A percentile compares a stretch with the other conserved stretches of the same genome.
phyloP scores from a whole-genome alignment of 371 early-diverging fungal species.

The Lichtheimia hyalospora region DNA sequence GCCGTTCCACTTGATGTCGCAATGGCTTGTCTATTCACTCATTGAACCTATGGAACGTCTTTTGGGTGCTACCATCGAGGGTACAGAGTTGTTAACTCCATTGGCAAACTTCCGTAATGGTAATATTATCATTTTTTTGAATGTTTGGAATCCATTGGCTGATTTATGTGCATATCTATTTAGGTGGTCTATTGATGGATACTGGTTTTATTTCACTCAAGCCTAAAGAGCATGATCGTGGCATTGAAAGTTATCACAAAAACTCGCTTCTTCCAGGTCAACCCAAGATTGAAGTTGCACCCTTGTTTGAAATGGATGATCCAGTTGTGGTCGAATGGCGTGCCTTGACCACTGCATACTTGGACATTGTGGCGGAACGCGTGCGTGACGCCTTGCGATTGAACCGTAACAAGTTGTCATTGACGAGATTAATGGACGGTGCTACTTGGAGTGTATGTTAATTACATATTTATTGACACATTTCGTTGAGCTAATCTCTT shows the following conservation, averaged over 20 bases:
- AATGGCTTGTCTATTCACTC: conserved; percentile 94
- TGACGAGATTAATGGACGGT: conserved; percentile 87
- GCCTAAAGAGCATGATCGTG: conserved; percentile 36
- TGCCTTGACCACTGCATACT: conserved; percentile 81
- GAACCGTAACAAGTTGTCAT: conserved; percentile 56
- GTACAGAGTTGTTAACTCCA: conserved; percentile 79
- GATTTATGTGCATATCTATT: not conserved
- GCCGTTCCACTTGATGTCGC: conserved; percentile 88
- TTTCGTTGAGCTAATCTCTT: conserved; percentile 11
- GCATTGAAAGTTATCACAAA: conserved; percentile 39
- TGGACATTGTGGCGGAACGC: conserved; percentile 73
- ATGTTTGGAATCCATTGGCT: no score
- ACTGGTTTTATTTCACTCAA: conserved; percentile 42
- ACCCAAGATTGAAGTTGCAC: conserved; percentile 51
- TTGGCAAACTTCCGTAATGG: conserved; percentile 92
- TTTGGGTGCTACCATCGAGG: conserved; percentile 61
- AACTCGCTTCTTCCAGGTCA: conserved; percentile 44
- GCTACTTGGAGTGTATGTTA: conserved; percentile 80
- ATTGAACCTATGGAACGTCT: conserved; percentile 80
- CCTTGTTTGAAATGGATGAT: conserved; percentile 77
- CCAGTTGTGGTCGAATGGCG: conserved; percentile 92
- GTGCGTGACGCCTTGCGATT: conserved; percentile 66
- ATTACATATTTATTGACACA: not conserved
- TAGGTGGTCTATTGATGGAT: conserved; percentile 48
- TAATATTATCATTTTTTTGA: conserved; percentile 14